Base-by-base conservation (phyloP, 2,329 filamentous ascomycete genomes). In the Aspergillus hortae region DNA sequence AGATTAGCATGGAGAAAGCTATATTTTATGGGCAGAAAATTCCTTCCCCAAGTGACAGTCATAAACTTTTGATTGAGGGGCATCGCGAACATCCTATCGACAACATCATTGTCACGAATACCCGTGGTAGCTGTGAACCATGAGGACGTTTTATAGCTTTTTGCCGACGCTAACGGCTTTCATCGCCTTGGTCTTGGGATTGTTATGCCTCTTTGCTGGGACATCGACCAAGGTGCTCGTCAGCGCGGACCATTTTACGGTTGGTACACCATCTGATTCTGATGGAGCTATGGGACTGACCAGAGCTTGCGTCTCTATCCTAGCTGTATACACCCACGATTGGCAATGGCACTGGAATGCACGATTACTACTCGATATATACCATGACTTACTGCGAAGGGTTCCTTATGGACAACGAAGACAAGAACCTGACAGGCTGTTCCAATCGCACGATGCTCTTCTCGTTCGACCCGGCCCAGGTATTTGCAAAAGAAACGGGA, bases 151-250 rank as follows among this genome's bases (percentile, higher is more conserved):
- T 25, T 51, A 60, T 40, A 44, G 49, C 12, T 56, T 82, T 17
- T 59, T 83, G n/a, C 80, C 81, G 6, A 64, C 77, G 40, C 58
- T 77, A 41, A 76, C 78, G 56, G 75, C 78, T 54, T 73, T 80
- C 21, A 77, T 74, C 27, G 80, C 81, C 3, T 78, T 85, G 38
- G 74, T 85, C 17, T 75, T 87, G 41, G 76, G 77, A 15, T 76
- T 86, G 58, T 72, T 86, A 7, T 83, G 79, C 62, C 73, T 87
- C 53, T 85, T 85, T 59, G 83, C 84, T 1, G 84, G 84, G 35
- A 75, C 78, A 35, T 82, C 80, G 60, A 72, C 70, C 47, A 73
- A 71, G 14, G 78, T 84, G 59, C 76, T 87, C 67, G 77, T 84
- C 55, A 72, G 79, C 49, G 82, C 79, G 54, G 72, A 81, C 52